Evolutionary conservation across 352 stramenopile genomes (phyloP).

Genomic region (Thalassiosira livingstoniorum): DNA sequence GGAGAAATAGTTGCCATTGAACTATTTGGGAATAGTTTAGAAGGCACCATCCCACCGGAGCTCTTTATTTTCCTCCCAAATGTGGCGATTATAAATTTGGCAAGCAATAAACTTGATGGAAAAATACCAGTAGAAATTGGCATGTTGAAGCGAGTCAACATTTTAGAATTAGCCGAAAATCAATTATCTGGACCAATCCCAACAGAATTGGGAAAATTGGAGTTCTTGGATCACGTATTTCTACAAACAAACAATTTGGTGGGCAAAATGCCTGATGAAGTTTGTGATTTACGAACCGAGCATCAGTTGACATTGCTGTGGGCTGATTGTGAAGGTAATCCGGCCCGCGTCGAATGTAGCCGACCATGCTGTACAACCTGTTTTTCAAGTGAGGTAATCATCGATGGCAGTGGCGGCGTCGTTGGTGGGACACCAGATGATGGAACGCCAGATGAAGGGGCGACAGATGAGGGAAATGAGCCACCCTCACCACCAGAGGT

Average conservation of each 20-base stretch:
- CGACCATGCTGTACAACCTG: constrained; percentile 43
- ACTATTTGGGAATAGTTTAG: constrained; percentile 37
- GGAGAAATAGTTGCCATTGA: constrained; percentile 37
- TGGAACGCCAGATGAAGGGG: not conserved
- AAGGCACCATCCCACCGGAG: constrained; percentile 40
- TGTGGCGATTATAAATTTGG: constrained; percentile 41
- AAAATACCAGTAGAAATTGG: constrained; percentile 57
- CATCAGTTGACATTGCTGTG: constrained; percentile 43
- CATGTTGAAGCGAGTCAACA: constrained; percentile 34
- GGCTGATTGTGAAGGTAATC: constrained; percentile 41
- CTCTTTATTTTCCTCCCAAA: constrained; percentile 41
- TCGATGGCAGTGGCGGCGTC: not conserved
- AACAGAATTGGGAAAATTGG: constrained; percentile 49
- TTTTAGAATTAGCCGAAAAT: constrained; percentile 75
- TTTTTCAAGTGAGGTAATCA: constrained; percentile 21
- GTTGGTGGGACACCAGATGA: not conserved
- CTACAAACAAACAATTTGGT: constrained; percentile 51
- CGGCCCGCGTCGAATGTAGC: constrained; percentile 24
- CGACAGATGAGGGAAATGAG: not conserved
- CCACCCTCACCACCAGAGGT: not conserved
- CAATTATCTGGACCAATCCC: constrained; percentile 63
- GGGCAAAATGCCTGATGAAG: constrained; percentile 37
- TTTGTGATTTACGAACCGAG: constrained; percentile 34
- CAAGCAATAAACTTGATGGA: constrained; percentile 41
- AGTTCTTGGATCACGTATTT: constrained; percentile 46